Percentiles rank a stretch among this genome's conserved stretches.
Conservation (phyloP, 2,329 filamentous ascomycete species). For the Fusarium foetens region DNA sequence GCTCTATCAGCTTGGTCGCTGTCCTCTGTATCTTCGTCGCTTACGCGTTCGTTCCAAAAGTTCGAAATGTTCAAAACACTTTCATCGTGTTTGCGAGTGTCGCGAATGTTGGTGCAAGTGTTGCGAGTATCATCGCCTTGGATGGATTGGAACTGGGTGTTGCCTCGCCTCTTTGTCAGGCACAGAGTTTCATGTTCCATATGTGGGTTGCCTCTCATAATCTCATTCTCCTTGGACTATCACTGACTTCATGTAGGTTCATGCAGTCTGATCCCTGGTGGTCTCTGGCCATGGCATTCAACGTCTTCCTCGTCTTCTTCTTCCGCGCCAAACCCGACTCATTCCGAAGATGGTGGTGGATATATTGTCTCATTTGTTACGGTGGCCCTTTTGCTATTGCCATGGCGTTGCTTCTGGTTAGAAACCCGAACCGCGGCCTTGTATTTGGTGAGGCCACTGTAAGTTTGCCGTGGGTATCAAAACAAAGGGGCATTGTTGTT, state of each 20-base stretch:
- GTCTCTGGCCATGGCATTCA: conserved; percentile 85
- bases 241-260: conserved; percentile 64
- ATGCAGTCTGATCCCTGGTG: conserved; percentile 81
- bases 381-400: conserved; percentile 76
- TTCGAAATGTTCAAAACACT: conserved; percentile 69
- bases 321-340: conserved; percentile 70
- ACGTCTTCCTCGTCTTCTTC: conserved; percentile 78
- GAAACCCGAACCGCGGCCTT: conserved; percentile 48
- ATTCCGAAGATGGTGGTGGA: conserved; percentile 77
- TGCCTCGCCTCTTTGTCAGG: conserved; percentile 67
- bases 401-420: conserved; percentile 70
- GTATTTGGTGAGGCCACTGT: conserved; percentile 69
- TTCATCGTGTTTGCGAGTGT: conserved; percentile 71
- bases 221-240: conserved; percentile 57
- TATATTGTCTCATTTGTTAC: conserved; percentile 77
- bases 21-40: conserved; percentile 64
- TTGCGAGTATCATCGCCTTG: conserved; percentile 76
- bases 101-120: conserved; percentile 67
- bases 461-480: conserved; percentile 32
- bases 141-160: conserved; percentile 68
- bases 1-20: conserved; percentile 62
- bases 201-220: conserved; percentile 61
- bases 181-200: conserved; percentile 71
- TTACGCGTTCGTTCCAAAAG: conserved; percentile 60
- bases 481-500: background rate